Evolutionary conservation across 1,139 yeast species (phyloP).

Genomic region (Zygosaccharomyces sapae): DNA sequence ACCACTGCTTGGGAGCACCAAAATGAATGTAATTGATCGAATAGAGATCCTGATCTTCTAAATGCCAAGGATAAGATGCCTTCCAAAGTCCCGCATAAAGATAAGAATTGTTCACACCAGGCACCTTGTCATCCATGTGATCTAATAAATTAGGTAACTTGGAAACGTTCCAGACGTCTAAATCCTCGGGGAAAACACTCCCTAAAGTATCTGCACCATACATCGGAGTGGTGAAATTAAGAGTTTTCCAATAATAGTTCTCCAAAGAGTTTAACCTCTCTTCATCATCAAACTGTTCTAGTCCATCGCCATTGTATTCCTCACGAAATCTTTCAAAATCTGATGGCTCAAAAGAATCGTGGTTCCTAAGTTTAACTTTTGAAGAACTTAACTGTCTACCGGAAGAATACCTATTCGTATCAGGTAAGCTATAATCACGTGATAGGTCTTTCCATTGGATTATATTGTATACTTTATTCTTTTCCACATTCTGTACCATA

Average conservation of each 20-base stretch:
- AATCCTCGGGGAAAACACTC: slow-evolving; percentile 52
- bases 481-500: slow-evolving; percentile 68
- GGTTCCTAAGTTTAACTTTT: slow-evolving; percentile 22
- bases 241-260: slow-evolving; percentile 67
- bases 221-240: slow-evolving; percentile 74
- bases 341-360: slow-evolving; percentile 29
- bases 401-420: slow-evolving; percentile 14
- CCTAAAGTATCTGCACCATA: slow-evolving; percentile 90
- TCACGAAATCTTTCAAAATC: slow-evolving; percentile 48
- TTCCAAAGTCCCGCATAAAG: slow-evolving; percentile 88
- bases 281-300: slow-evolving; percentile 25
- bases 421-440: slow-evolving; percentile 48
- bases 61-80: slow-evolving; percentile 86
- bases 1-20: slow-evolving; percentile 94
- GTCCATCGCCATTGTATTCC: slow-evolving; percentile 39
- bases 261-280: slow-evolving; percentile 66
- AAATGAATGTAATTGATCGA: slow-evolving; percentile 81
- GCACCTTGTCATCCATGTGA: slow-evolving; percentile 59
- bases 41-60: slow-evolving; percentile 83
- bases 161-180: slow-evolving; percentile 70
- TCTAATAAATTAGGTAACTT: slow-evolving; percentile 68
- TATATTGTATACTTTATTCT: slow-evolving; percentile 57
- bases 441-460: slow-evolving; percentile 71
- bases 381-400: slow-evolving; percentile 13
- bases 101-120: slow-evolving; percentile 84